Percentiles rank a stretch among this genome's conserved stretches.
Evolutionary conservation across 352 stramenopile genomes (phyloP).

Genomic region (Globisporangium ultimum): DNA sequence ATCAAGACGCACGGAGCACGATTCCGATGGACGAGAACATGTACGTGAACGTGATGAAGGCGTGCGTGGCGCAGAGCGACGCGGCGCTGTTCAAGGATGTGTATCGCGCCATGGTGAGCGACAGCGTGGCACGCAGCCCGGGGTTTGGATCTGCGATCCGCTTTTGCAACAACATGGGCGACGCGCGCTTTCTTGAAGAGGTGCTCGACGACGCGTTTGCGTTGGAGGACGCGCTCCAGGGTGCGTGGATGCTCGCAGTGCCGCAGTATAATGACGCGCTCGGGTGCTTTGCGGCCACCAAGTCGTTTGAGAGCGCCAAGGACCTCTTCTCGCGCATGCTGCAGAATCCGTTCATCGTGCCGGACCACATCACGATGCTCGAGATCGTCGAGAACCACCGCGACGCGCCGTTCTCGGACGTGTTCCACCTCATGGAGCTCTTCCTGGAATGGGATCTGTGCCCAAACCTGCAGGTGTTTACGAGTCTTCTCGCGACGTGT

Average conservation of each 20-base stretch:
- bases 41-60: constrained; percentile 74
- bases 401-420: constrained; percentile 48
- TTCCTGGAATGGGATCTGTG: constrained; percentile 56
- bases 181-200: constrained; percentile 52
- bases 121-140: constrained; percentile 44
- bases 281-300: constrained; percentile 55
- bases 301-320: constrained; percentile 42
- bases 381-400: constrained; percentile 73
- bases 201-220: constrained; percentile 54
- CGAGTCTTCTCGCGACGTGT: constrained; percentile 66
- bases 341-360: constrained; percentile 45
- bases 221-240: constrained; percentile 35
- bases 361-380: constrained; percentile 75
- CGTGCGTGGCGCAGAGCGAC: constrained; percentile 34
- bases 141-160: constrained; percentile 70
- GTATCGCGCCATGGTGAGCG: constrained; percentile 49
- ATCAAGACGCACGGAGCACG: constrained; percentile 2
- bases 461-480: constrained; percentile 73
- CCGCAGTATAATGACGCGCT: constrained; percentile 81
- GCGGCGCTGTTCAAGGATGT: constrained; percentile 40
- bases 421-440: constrained; percentile 68
- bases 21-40: constrained; percentile 68
- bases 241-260: constrained; percentile 53
- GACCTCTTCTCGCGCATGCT: constrained; percentile 65
- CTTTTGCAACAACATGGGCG: constrained; percentile 46